Evolutionary conservation across 1,284 basidiomycete species (phyloP).

Genomic region (Sanghuangporus sanghuang): DNA sequence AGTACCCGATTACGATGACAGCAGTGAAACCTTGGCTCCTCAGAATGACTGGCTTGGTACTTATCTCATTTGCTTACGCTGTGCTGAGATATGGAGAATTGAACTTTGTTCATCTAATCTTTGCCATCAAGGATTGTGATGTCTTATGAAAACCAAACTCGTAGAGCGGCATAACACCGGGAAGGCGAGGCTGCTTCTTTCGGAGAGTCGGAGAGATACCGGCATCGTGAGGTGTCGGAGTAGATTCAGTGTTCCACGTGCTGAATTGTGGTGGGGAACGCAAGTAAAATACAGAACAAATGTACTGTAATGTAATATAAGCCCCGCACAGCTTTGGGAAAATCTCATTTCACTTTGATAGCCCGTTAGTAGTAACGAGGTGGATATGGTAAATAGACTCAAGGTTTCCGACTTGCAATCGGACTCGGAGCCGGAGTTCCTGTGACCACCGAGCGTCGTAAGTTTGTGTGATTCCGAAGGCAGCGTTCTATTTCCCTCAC

Average conservation of each 20-base stretch:
- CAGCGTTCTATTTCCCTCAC: neutral
- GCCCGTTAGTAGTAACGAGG: neutral
- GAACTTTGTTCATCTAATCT: neutral
- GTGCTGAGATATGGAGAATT: neutral
- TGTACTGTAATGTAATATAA: too few species aligned
- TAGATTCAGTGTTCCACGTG: neutral
- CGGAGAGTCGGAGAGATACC: slow-evolving; percentile 5
- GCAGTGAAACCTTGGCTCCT: neutral
- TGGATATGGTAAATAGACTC: neutral
- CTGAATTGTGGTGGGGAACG: neutral
- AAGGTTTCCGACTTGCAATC: neutral
- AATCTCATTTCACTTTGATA: neutral
- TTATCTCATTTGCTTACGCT: neutral
- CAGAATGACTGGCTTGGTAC: neutral
- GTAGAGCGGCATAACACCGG: neutral
- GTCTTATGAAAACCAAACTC: neutral
- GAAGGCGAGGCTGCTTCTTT: neutral
- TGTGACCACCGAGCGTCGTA: neutral
- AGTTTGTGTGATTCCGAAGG: neutral
- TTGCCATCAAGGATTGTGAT: neutral
- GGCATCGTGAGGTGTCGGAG: neutral
- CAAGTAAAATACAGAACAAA: neutral
- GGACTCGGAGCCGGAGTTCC: neutral
- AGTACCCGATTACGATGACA: neutral
- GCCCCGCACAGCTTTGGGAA: too few species aligned